phyloP scores from a whole-genome alignment of 305 asterid genomes.

The Petunia hybrid region DNA sequence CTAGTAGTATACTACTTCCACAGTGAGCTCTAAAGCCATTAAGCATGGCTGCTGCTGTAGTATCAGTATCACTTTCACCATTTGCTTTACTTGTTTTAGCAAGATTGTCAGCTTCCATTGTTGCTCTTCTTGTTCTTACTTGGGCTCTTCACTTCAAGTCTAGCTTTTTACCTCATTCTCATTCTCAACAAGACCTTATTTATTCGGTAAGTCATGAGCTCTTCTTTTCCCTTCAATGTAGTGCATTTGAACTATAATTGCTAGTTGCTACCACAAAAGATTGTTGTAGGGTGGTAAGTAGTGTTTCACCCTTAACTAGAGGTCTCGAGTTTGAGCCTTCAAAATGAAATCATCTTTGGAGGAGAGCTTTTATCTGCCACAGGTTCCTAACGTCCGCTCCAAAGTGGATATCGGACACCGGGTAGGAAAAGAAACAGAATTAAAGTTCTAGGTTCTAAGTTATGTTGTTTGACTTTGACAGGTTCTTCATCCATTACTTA shows the following conservation, averaged over 20 bases:
- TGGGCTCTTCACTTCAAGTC: conserved; percentile 76
- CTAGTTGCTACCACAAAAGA: too few relatives aligned
- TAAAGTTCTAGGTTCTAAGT: conserved; percentile 16
- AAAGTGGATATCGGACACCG: too few relatives aligned
- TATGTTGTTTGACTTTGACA: conserved; percentile 38
- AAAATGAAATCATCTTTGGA: too few relatives aligned
- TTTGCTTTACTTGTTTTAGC: conserved; percentile 55
- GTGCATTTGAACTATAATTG: not conserved
- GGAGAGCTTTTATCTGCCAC: too few relatives aligned
- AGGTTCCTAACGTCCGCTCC: too few relatives aligned
- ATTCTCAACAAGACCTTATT: conserved; percentile 62
- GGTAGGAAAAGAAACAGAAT: too few relatives aligned
- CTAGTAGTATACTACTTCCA: conserved; percentile 1
- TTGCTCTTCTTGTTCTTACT: conserved; percentile 69
- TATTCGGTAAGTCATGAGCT: conserved; percentile 63
- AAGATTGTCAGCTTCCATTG: conserved; percentile 65
- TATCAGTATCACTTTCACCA: conserved; percentile 40
- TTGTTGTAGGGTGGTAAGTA: too few relatives aligned
- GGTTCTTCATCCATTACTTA: conserved; percentile 84
- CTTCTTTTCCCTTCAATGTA: not conserved
- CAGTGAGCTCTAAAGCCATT: conserved; percentile 13
- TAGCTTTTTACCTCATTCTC: conserved; percentile 65
- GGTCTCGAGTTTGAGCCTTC: too few relatives aligned
- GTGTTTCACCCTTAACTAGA: too few relatives aligned
- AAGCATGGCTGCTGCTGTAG: conserved; percentile 46